Base-by-base conservation (phyloP, 176 grass and related monocot species). In the Musa acuminata region DNA sequence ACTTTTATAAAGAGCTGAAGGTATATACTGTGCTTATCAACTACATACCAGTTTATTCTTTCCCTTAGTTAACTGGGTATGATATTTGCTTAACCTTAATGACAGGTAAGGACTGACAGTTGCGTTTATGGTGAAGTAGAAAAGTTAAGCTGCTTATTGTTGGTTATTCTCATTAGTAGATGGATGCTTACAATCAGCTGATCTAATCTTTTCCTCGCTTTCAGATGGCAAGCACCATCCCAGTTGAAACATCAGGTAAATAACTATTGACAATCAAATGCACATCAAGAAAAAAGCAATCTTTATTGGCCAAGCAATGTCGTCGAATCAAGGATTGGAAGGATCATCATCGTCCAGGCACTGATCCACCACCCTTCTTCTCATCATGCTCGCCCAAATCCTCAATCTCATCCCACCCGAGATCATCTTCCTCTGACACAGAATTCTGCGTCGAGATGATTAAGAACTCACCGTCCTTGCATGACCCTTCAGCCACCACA, bases 351-450 rank as follows among this genome's bases (percentile, higher is more conserved):
- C 91, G 70, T 90, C 85, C 60, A 29, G 29, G 29, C 29, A 29
- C 29, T 29, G 29, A 77, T 78, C 49, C 83, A n/a, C 10, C 20
- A 17, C 20, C 53, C 77, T 80, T 87, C 82, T 93, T 97, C 29
- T 97, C 86, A 69, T 85, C 87, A 72, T 85, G 23, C 84, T 88
- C 85, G 1, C 71, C 82, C 8, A 89, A n/a, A 73, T 91, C 84
- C 63, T 93, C 90, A 76, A 97, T 87, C 48, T 86, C 90, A 68
- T 93, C 87, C 90, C 90, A 97, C 67, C 83, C 92, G 69, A 97
- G 58, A 78, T 97, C 85, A 78, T 97, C 94, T 82, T 91, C 94
- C 51, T 90, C 87, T 51, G 82, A 80, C 21, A 48, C 50, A 80
- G 79, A 82, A 51, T 60, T 69, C 52, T 77, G 70, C 26, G 60